Conservation (phyloP, 2,329 filamentous ascomycete species). For the Coccinonectria pachysandricola region DNA sequence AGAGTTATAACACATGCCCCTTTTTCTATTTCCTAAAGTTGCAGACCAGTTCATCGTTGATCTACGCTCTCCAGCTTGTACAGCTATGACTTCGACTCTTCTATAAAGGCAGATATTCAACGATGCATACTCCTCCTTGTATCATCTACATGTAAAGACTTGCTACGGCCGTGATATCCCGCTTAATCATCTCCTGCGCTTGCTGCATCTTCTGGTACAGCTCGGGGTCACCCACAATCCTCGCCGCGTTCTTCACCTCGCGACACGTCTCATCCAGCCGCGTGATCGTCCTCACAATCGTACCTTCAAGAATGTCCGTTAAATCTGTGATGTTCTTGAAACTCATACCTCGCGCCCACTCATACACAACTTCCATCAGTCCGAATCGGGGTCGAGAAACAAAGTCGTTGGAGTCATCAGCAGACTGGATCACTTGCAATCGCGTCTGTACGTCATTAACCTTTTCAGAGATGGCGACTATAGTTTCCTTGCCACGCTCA, state of each 20-base stretch:
- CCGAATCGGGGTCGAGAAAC: conserved; percentile 80
- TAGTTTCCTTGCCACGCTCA: conserved; percentile 72
- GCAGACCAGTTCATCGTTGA: too few species aligned
- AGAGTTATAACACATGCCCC: too few species aligned
- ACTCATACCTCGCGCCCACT: conserved; percentile 95
- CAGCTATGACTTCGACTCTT: too few species aligned
- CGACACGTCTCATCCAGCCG: conserved; percentile 90
- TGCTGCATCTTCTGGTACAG: conserved; percentile 95
- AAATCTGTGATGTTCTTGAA: conserved; percentile 96
- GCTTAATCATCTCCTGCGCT: conserved; percentile 95
- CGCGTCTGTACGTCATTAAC: conserved; percentile 83
- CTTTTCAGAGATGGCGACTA: conserved; percentile 83
- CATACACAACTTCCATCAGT: conserved; percentile 93
- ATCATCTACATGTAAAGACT: conserved; percentile 72
- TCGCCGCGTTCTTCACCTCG: conserved; percentile 93
- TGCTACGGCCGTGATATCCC: conserved; percentile 85
- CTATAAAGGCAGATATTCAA: too few species aligned
- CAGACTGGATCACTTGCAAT: conserved; percentile 83
- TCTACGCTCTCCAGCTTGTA: too few species aligned
- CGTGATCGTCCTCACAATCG: conserved; percentile 91
- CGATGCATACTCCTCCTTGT: too few species aligned
- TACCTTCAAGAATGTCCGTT: conserved; percentile 93
- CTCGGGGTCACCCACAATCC: conserved; percentile 88
- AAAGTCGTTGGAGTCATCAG: conserved; percentile 89
- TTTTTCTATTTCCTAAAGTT: too few species aligned